A percentile compares a stretch with the other conserved stretches of the same genome.
These are phyloP conservation scores for Trichoderma breve DNA, from an alignment of 2,329 filamentous ascomycete genomes.

Conservation along the genomic window DNA sequence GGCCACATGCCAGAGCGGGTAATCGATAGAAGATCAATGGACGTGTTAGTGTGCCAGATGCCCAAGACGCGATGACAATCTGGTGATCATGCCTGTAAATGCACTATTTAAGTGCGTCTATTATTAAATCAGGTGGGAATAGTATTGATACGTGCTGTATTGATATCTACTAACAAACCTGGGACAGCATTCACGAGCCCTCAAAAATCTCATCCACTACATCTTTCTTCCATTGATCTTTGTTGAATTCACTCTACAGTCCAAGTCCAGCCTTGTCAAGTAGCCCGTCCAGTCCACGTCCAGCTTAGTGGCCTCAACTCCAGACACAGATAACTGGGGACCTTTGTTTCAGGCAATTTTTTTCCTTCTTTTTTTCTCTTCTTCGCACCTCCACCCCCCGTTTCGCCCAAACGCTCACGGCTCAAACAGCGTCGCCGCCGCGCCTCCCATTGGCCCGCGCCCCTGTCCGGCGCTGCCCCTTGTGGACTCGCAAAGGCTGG, in stretches of 20 bases:
- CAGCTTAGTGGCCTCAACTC: background rate
- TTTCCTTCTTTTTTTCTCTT: background rate
- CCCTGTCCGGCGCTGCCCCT: conserved; percentile 3
- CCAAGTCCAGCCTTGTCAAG: background rate
- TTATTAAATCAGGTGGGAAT: background rate
- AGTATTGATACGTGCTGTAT: no score
- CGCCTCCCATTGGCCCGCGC: background rate
- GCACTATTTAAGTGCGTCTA: background rate
- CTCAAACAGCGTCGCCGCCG: background rate
- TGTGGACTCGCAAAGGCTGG: background rate
- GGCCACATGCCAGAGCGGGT: background rate
- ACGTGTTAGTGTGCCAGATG: background rate
- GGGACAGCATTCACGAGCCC: background rate
- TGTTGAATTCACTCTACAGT: background rate
- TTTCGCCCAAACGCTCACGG: background rate
- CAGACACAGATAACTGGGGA: conserved; percentile 6
- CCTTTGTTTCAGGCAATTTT: conserved; percentile 11
- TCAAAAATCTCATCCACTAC: background rate
- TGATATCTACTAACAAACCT: background rate
- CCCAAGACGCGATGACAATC: background rate
- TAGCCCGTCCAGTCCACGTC: background rate
- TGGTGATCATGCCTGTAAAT: background rate
- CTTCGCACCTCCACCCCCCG: background rate
- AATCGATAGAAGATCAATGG: background rate
- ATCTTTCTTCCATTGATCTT: background rate